Evolutionary conservation across 164 flowering plant genomes (phyloP).

Genomic region (Saururus chinensis): DNA sequence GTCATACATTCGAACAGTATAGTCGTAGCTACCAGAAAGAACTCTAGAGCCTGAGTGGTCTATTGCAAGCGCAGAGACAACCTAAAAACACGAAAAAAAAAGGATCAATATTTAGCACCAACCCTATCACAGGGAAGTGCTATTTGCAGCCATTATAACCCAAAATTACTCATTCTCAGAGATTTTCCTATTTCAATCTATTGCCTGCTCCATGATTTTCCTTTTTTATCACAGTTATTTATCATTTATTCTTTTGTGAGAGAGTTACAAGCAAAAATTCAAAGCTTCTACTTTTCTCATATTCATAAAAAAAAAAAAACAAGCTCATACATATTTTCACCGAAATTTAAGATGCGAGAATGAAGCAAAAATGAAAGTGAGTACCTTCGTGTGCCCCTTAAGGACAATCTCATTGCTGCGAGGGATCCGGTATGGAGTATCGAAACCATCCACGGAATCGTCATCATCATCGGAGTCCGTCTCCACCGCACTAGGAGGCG

Average conservation of each 20-base stretch:
- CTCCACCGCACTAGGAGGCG: constrained; percentile 15
- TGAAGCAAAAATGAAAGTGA: not conserved
- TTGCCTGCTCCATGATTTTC: no score
- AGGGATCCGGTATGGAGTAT: constrained; percentile 52
- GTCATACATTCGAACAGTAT: constrained; percentile 89
- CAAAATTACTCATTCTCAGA: no score
- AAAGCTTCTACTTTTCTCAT: no score
- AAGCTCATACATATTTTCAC: no score
- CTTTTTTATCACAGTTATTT: no score
- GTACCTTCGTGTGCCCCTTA: constrained; percentile 89
- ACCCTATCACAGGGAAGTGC: no score
- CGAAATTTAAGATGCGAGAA: not conserved
- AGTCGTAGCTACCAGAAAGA: constrained; percentile 95
- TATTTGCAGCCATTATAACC: no score
- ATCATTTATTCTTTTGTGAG: no score
- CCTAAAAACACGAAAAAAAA: constrained; percentile 29
- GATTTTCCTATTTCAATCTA: no score
- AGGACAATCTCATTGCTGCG: constrained; percentile 81
- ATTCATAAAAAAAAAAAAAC: no score
- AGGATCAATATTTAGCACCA: not conserved
- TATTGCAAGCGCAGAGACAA: constrained; percentile 85
- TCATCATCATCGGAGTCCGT: constrained; percentile 24
- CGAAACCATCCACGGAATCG: constrained; percentile 25
- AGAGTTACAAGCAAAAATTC: no score
- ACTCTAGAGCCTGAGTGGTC: constrained; percentile 96